Conservation (phyloP, 495 filamentous ascomycete species). For the Aspergillus steynii region DNA sequence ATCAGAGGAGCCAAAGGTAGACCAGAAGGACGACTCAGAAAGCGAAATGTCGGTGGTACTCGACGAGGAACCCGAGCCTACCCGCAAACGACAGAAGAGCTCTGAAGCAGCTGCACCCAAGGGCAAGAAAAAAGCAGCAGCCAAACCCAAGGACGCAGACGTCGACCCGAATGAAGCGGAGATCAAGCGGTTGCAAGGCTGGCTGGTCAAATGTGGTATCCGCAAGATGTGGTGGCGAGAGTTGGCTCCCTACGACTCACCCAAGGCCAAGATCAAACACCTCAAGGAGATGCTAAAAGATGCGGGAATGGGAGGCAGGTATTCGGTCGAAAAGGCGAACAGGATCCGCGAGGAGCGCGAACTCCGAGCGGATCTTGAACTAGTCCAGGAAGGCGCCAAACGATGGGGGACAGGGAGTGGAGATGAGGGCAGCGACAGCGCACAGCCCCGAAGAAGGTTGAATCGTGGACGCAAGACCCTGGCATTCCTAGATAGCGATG, state of each 20-base stretch:
- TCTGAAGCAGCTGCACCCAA: slow-evolving; percentile 32
- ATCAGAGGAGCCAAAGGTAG: slow-evolving; percentile 26
- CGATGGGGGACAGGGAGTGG: slow-evolving; percentile 63
- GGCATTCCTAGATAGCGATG: slow-evolving; percentile 55
- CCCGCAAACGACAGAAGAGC: slow-evolving; percentile 46
- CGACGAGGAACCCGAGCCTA: slow-evolving; percentile 65
- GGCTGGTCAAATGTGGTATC: slow-evolving; percentile 88
- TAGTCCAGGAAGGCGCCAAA: slow-evolving; percentile 74
- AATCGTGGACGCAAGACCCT: slow-evolving; percentile 50
- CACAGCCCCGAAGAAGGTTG: slow-evolving; percentile 37
- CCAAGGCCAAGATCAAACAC: slow-evolving; percentile 79
- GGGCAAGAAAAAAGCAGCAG: slow-evolving; percentile 32
- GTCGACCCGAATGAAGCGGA: slow-evolving; percentile 69
- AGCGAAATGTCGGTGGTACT: slow-evolving; percentile 79
- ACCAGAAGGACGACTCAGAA: slow-evolving; percentile 57
- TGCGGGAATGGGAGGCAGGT: slow-evolving; percentile 83
- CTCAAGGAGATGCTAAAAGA: slow-evolving; percentile 75
- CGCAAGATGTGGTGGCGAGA: slow-evolving; percentile 90
- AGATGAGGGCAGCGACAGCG: slow-evolving; percentile 45
- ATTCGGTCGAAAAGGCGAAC: slow-evolving; percentile 76
- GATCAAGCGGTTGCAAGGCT: slow-evolving; percentile 88
- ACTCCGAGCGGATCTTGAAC: slow-evolving; percentile 76
- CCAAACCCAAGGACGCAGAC: slow-evolving; percentile 47
- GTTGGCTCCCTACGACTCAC: slow-evolving; percentile 70
- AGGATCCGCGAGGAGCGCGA: slow-evolving; percentile 86